phyloP scores from a whole-genome alignment of 2,329 filamentous ascomycete species.

The Xylariomycetidae sp. region DNA sequence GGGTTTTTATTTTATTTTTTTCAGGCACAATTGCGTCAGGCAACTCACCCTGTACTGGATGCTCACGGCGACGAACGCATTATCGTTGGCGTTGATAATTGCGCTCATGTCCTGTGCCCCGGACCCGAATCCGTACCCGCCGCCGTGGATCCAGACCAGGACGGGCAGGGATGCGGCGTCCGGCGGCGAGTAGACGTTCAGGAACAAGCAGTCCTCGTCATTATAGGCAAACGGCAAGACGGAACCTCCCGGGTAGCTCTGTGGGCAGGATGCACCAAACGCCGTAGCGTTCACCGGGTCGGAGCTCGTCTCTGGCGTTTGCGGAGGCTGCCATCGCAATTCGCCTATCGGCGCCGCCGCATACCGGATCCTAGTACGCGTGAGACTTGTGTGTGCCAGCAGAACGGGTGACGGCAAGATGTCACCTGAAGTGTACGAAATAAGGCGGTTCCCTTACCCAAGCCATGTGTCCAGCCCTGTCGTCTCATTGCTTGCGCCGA shows the following conservation, averaged over 20 bases:
- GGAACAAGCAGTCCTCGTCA: constrained; percentile 5
- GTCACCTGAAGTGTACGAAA: not conserved
- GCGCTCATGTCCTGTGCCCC: constrained; percentile 2
- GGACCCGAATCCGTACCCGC: constrained; percentile 2
- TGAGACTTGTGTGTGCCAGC: too few relatives aligned
- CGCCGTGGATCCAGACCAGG: constrained; percentile 5
- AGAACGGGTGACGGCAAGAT: not conserved
- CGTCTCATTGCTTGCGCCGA: not conserved
- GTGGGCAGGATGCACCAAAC: constrained; percentile 1
- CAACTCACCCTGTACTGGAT: constrained; percentile 4
- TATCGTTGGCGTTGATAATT: constrained; percentile 3
- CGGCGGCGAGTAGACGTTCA: constrained; percentile 2
- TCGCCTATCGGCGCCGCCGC: constrained; percentile 2
- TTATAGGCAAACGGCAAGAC: not conserved
- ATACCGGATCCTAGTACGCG: constrained; percentile 3
- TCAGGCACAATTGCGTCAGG: too few relatives aligned
- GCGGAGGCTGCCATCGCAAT: constrained; percentile 4
- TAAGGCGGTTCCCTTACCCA: constrained; percentile 1
- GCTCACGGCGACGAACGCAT: constrained; percentile 3
- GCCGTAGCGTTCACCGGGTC: not conserved
- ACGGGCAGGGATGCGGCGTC: constrained; percentile 1
- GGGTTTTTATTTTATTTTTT: not conserved
- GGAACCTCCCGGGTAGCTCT: constrained; percentile 2
- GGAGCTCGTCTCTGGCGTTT: not conserved
- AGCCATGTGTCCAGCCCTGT: not conserved